Evolutionary conservation across 306 rosid genomes (phyloP).

Genomic region (Argentina anserina): DNA sequence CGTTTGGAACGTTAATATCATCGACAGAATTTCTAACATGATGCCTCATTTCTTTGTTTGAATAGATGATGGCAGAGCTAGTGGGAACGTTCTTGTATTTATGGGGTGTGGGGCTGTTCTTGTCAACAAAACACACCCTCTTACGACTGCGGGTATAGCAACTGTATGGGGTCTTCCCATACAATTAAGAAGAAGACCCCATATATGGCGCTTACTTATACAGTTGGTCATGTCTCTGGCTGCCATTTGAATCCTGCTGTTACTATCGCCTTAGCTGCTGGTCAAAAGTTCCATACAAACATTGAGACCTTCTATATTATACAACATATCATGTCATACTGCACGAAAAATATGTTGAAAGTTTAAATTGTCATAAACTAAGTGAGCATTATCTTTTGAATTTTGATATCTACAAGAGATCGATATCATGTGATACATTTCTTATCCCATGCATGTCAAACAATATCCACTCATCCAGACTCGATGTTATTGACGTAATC

Average conservation of each 20-base stretch:
- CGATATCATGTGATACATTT: too few relatives aligned
- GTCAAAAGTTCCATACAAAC: constrained; percentile 29
- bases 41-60: neutral
- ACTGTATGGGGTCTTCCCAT: constrained; percentile 40
- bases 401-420: too few relatives aligned
- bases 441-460: too few relatives aligned
- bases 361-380: too few relatives aligned
- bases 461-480: too few relatives aligned
- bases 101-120: constrained; percentile 48
- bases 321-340: neutral
- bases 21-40: neutral
- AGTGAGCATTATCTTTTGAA: too few relatives aligned
- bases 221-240: constrained; percentile 51
- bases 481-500: neutral
- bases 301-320: constrained; percentile 12
- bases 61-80: constrained; percentile 36
- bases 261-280: constrained; percentile 37
- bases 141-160: constrained; percentile 35
- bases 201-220: constrained; percentile 28
- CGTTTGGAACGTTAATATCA: neutral
- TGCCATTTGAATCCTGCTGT: constrained; percentile 56
- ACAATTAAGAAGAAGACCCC: too few relatives aligned
- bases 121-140: constrained; percentile 26
- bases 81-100: constrained; percentile 51
- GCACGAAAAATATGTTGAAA: too few relatives aligned